phyloP scores from a whole-genome alignment of 371 early-diverging fungal species.

The Circinella minor region DNA sequence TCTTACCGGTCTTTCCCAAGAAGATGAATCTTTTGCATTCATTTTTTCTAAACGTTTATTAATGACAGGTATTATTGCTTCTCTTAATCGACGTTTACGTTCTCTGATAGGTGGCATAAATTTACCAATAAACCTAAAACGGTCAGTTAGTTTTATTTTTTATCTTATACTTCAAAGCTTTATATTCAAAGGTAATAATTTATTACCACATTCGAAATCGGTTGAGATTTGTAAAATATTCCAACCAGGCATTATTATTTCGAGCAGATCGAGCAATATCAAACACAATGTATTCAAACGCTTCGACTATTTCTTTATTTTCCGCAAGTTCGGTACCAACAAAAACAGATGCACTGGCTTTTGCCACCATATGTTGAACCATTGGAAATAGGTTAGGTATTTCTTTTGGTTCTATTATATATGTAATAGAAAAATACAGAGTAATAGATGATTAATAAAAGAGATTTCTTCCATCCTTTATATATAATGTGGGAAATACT shows the following conservation, averaged over 20 bases:
- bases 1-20: slow-evolving; percentile 14
- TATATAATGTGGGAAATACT: no score
- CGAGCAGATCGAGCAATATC: slow-evolving; percentile 14
- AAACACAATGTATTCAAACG: slow-evolving; percentile 21
- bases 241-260: slow-evolving; percentile 7
- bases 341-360: slow-evolving; percentile 22
- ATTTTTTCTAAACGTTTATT: slow-evolving; percentile 9
- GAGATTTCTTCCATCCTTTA: no score
- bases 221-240: slow-evolving; percentile 6
- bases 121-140: slow-evolving; percentile 20
- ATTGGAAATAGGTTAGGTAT: background rate
- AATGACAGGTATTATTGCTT: slow-evolving; percentile 16
- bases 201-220: slow-evolving; percentile 15
- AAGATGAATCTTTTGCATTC: background rate
- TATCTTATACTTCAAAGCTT: background rate
- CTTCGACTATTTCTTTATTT: slow-evolving; percentile 10
- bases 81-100: slow-evolving; percentile 8
- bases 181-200: no score
- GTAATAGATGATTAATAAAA: background rate
- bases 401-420: background rate
- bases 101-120: background rate
- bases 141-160: no score
- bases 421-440: no score
- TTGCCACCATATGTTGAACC: slow-evolving; percentile 18
- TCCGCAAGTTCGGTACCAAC: slow-evolving; percentile 16